Evolutionary conservation across 2,329 filamentous ascomycete species (phyloP), one percentile per base, ranked within the genome.

Genomic region (Ascochyta lentis): DNA sequence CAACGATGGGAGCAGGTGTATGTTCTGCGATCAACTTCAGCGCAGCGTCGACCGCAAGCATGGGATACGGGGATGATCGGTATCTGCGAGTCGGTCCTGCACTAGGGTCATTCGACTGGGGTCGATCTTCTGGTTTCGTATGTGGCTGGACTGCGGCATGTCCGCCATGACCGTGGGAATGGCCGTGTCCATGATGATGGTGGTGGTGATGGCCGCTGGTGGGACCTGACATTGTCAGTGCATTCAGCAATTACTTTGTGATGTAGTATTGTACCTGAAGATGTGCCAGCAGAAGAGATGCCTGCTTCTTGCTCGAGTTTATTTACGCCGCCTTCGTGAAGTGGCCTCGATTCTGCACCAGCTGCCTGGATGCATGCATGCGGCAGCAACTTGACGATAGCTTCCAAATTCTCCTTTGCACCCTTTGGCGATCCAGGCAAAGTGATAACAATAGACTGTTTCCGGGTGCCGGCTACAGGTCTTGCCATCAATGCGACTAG

Each of bases 401-500:
- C 88, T 69, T 95, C 87, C 0, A 99, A 83, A 70, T 98, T 99
- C 79, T 99, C 95, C 69, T 87, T 91, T 8, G 95, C 95, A 1
- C 93, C 95, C 74, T 98, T 98, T 0, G 95, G 95, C 0, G 94
- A 98, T 1, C 95, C 95, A 0, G 95, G 95, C 3, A 99, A 80
- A 0, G 95, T 99, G 59, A 97, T 78, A 23, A 99, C 89, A 48
- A 99, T 77, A 0, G 91, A 89, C 57, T 86, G 87, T 59, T 94
- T 88, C 29, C 95, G 84, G 3, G 96, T 87, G 3, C 95, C 95
- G 22, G 95, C 95, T 12, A 96, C 90, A 4, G 95, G 95, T 41
- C 95, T 86, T 47, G 95, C 91, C 95, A 99, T 99, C 80, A 96
- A 89, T 40, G 95, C 95, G 78, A 99, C 92, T 96, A 34, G 63